These are phyloP conservation scores for Ogataea pignaliae DNA, from an alignment of 805 yeast genomes.

Conservation along the genomic window DNA sequence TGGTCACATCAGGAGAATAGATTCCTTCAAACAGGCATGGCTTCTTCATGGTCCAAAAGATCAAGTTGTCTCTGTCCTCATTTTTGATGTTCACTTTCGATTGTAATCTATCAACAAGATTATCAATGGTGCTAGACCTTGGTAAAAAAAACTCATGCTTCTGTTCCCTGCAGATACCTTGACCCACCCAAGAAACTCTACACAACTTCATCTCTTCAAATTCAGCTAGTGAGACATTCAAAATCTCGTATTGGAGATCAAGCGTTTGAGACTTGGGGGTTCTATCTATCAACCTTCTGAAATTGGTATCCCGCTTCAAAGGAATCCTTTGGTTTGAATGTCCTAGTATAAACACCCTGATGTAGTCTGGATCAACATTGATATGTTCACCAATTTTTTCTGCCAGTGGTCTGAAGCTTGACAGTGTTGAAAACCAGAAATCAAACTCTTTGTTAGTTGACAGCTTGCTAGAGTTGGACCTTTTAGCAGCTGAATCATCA, in stretches of 20 bases:
- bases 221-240: constrained; percentile 70
- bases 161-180: constrained; percentile 67
- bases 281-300: constrained; percentile 33
- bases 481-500: constrained; percentile 2
- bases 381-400: constrained; percentile 52
- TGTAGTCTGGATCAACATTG: constrained; percentile 50
- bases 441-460: constrained; percentile 34
- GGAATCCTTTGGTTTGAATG: constrained; percentile 57
- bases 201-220: constrained; percentile 71
- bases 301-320: constrained; percentile 33
- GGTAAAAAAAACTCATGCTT: constrained; percentile 68
- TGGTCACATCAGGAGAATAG: constrained; percentile 31
- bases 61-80: constrained; percentile 40
- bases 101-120: constrained; percentile 52
- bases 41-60: constrained; percentile 52
- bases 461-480: no score
- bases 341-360: constrained; percentile 62
- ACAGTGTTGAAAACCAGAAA: constrained; percentile 65
- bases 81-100: constrained; percentile 48
- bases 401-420: constrained; percentile 56
- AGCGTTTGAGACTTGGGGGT: constrained; percentile 40
- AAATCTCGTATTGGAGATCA: constrained; percentile 65
- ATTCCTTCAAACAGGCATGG: constrained; percentile 27
- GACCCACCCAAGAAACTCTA: constrained; percentile 66
- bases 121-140: constrained; percentile 49